Percentiles rank a stretch among this genome's conserved stretches.
These are phyloP conservation scores for Cornus suecica DNA, from an alignment of 148 eudicot genomes.

Conservation along the genomic window DNA sequence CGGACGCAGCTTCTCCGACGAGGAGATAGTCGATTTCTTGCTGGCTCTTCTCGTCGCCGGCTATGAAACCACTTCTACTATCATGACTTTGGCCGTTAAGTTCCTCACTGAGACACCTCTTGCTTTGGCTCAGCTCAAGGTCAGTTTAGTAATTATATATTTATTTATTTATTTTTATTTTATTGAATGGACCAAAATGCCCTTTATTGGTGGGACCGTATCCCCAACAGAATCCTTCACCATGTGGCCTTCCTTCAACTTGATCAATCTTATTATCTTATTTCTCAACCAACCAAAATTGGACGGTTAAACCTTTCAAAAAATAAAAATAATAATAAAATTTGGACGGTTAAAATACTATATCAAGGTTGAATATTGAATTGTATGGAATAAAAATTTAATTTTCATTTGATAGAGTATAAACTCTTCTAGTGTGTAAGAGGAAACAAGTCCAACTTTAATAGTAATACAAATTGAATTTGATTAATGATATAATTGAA, in stretches of 20 bases:
- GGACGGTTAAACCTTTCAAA: too few relatives aligned
- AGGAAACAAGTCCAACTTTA: too few relatives aligned
- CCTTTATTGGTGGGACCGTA: background rate
- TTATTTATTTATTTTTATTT: background rate
- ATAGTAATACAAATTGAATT: too few relatives aligned
- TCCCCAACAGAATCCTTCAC: background rate
- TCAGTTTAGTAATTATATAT: conserved; percentile 8
- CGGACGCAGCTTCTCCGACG: conserved; percentile 70
- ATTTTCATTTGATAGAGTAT: too few relatives aligned
- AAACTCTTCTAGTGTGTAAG: too few relatives aligned
- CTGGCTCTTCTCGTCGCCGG: conserved; percentile 90
- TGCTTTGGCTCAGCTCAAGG: conserved; percentile 83
- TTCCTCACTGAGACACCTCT: conserved; percentile 82
- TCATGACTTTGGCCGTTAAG: conserved; percentile 90
- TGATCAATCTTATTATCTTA: too few relatives aligned
- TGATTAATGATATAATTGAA: too few relatives aligned
- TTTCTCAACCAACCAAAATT: too few relatives aligned
- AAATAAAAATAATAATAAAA: too few relatives aligned
- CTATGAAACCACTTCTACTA: conserved; percentile 89
- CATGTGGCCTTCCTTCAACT: background rate
- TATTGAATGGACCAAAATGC: background rate
- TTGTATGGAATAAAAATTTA: too few relatives aligned
- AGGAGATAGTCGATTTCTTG: conserved; percentile 84
- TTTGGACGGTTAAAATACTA: too few relatives aligned
- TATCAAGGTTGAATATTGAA: too few relatives aligned